Base-by-base conservation (phyloP, 1,139 yeast species). In the Sugiyamaella japonica region DNA sequence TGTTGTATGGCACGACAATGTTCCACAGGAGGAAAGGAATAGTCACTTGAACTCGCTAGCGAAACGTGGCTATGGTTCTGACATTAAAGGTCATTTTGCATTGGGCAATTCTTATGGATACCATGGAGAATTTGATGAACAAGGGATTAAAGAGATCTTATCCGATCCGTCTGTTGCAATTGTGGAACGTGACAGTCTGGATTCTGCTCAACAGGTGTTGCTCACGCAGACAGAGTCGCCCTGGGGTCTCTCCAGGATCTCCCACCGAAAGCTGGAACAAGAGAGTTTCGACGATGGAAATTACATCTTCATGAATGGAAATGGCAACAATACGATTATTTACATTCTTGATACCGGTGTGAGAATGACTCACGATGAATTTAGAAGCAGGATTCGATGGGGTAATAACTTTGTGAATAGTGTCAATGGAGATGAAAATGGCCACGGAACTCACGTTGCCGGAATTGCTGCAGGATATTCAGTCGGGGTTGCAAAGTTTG, bases 241-340 rank as follows among this genome's bases (percentile, higher is more conserved):
- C 13, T 80, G 84, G 85, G 85, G 85, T 37, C 73, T 81, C 59
- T 81, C 83, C 34, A 72, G 85, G 67, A 73, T 81, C 47, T 78
- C 83, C 29, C 70, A 67, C 55, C 47, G 39, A 28, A 15, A 29
- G 15, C 73, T 68, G 20, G 31, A 48, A 2, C 39, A 34, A 10
- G 44, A 47, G 10, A 42, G 54, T 20, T 34, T 53, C n/a, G 56
- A 50, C 15, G 55, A 57, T 28, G 54, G 58, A 25, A 57, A 61
- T 15, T 79, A 78, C 69, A 73, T 77, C 60, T 79, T 72, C 64
- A 80, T 77, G 60, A 71, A 69, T 56, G 74, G 74, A 31, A 83
- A 76, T 50, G 84, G 84, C 45, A 66, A 72, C 48, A 81, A 81
- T 61, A 82, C 80, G 44, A 79, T 82, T 28, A 72, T 83, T 12